phyloP scores from a whole-genome alignment of 2,329 filamentous ascomycete species.

The Pseudogymnoascus sp. region DNA sequence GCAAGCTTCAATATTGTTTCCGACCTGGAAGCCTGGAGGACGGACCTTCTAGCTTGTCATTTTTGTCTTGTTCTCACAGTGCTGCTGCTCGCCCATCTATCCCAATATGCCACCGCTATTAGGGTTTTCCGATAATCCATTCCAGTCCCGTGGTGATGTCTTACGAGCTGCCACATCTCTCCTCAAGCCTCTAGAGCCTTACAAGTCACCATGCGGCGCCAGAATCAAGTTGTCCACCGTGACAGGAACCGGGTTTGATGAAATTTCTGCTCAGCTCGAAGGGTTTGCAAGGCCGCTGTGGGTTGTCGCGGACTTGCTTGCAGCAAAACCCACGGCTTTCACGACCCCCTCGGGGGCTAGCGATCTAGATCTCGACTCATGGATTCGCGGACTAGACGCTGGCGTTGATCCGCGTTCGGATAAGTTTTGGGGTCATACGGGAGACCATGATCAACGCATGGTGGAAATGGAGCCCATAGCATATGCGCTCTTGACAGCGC shows the following conservation, averaged over 20 bases:
- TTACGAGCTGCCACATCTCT: conserved; percentile 33
- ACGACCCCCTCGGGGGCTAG: neutral
- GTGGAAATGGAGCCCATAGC: conserved; percentile 48
- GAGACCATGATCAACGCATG: conserved; percentile 46
- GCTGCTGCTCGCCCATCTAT: conserved; percentile 11
- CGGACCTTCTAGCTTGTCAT: neutral
- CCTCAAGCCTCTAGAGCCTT: conserved; percentile 21
- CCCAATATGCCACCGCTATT: conserved; percentile 32
- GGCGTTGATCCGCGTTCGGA: conserved; percentile 29
- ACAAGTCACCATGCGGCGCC: conserved; percentile 33
- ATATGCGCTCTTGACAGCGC: conserved; percentile 42
- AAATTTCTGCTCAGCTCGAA: conserved; percentile 40
- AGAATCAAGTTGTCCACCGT: conserved; percentile 34
- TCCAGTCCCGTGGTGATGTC: conserved; percentile 34
- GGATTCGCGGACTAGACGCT: conserved; percentile 17
- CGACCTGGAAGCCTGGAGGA: too few relatives aligned
- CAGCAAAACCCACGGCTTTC: neutral
- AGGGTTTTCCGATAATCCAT: conserved; percentile 39
- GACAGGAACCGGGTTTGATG: conserved; percentile 40
- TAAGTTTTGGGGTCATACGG: conserved; percentile 44
- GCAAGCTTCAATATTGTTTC: neutral
- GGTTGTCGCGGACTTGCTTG: conserved; percentile 23
- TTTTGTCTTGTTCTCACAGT: neutral
- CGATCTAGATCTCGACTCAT: conserved; percentile 14
- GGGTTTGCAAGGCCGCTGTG: conserved; percentile 36